Percentiles rank a stretch among this genome's conserved stretches.
phyloP scores from a whole-genome alignment of 345 rosid genomes.

The Adansonia digitata region DNA sequence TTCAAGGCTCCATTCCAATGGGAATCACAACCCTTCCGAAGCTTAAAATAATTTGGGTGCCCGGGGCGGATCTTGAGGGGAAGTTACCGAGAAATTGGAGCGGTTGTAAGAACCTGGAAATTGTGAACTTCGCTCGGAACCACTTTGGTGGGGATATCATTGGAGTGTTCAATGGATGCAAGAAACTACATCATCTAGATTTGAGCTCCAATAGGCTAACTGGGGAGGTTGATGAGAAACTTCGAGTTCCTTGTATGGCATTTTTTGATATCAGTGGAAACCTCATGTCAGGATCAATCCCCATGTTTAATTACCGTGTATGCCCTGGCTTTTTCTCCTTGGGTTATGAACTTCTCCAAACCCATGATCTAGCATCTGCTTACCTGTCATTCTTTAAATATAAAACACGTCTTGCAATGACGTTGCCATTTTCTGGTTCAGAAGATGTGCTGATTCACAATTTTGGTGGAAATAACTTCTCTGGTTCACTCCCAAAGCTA shows the following conservation, averaged over 20 bases:
- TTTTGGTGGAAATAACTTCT: slow-evolving; percentile 32
- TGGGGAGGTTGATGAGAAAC: slow-evolving; percentile 22
- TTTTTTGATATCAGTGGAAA: slow-evolving; percentile 33
- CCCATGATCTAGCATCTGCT: slow-evolving; percentile 14
- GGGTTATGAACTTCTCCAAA: not conserved
- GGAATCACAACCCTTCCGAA: slow-evolving; percentile 21
- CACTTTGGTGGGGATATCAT: slow-evolving; percentile 25
- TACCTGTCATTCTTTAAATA: slow-evolving; percentile 24
- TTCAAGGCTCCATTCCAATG: slow-evolving; percentile 28
- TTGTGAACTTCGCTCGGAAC: slow-evolving; percentile 29
- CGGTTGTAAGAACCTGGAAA: slow-evolving; percentile 30
- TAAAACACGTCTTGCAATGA: slow-evolving; percentile 10
- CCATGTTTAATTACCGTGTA: slow-evolving; percentile 20
- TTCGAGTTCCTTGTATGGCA: slow-evolving; percentile 34
- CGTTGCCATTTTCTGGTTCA: not conserved
- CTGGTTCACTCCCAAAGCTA: slow-evolving; percentile 24
- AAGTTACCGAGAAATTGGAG: slow-evolving; percentile 19
- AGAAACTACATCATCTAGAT: slow-evolving; percentile 27
- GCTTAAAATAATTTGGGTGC: slow-evolving; percentile 32
- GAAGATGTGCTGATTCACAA: slow-evolving; percentile 19
- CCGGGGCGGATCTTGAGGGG: slow-evolving; percentile 27
- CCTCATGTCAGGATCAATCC: slow-evolving; percentile 28
- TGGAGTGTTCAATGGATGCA: slow-evolving; percentile 20
- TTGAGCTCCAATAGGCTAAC: slow-evolving; percentile 24
- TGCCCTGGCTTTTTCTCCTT: slow-evolving; percentile 12